phyloP scores from a whole-genome alignment of 139 green algal species.

The Zygnema cylindricum region DNA sequence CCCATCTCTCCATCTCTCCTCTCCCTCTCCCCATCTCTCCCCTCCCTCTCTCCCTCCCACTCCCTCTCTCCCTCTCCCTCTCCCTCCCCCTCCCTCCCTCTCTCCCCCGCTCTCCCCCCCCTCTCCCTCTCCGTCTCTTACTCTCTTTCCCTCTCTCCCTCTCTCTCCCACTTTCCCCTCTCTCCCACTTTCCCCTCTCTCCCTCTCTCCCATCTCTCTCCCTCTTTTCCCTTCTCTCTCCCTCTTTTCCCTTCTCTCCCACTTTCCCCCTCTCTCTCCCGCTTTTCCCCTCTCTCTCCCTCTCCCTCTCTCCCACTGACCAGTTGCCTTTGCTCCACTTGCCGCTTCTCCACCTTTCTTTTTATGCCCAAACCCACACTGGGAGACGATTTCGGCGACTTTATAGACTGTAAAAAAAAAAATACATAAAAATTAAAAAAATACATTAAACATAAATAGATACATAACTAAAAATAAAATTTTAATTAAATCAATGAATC shows the following conservation, averaged over 20 bases:
- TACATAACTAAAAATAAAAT: too few relatives aligned
- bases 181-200: not conserved
- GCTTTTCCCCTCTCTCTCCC: not conserved
- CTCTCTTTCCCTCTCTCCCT: not conserved
- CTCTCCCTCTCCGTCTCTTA: not conserved
- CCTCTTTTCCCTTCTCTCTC: not conserved
- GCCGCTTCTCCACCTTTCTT: not conserved
- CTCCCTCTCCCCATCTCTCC: too few relatives aligned
- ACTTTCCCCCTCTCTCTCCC: not conserved
- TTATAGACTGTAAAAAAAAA: conserved; percentile 8
- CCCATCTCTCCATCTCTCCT: too few relatives aligned
- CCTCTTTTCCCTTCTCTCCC: not conserved
- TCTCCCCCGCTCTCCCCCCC: too few relatives aligned
- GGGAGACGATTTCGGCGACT: not conserved
- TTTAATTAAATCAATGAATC: too few relatives aligned
- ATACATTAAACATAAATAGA: too few relatives aligned
- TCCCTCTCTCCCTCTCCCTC: too few relatives aligned
- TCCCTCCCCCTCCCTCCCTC: too few relatives aligned
- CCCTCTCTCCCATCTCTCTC: not conserved
- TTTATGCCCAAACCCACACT: not conserved
- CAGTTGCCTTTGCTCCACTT: not conserved
- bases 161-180: not conserved
- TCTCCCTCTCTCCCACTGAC: not conserved
- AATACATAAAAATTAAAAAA: too few relatives aligned
- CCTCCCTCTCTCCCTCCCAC: too few relatives aligned